Evolutionary conservation across 768 basidiomycete species (phyloP), one percentile per base, ranked within the genome.

Genomic region (Rickenella mellea): DNA sequence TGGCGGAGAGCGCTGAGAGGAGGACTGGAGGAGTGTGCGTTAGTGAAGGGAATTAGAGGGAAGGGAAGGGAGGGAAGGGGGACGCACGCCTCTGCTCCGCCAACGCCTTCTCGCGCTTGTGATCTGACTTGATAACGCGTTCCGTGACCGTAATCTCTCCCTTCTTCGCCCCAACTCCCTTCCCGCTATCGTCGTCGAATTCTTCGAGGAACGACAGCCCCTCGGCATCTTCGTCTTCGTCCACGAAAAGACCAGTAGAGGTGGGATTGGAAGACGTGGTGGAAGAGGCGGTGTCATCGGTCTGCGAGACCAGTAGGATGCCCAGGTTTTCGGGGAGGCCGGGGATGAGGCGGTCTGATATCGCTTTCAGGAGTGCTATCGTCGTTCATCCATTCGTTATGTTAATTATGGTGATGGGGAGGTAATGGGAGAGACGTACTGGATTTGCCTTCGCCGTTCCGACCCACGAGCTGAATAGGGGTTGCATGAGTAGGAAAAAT

Each of bases 391-490:
- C 44, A 42, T 30, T 45, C 42, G 41, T 44, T 24, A 41, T 20
- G 14, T 35, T 10, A 42, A 25, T 11, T 22, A 4, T 4, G 5
- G 40, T 24, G 28, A 5, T 19, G 22, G 6, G 21, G 12, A 51
- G 22, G 26, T 53, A 48, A 56, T 52, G 4, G 54, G 57, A 4
- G 57, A 15, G 22, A 46, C 48, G 33, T 37, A 69, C 67, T 70
- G 11, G 70, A 72, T 51, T 77, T 77, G 8, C 74, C 76, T 14
- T 67, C 63, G 2, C 76, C 76, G 52, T 76, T 75, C 41, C 75
- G 62, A 24, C 49, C 48, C 35, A 42, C 43, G 11, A 40, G 39
- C 8, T 10, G 10, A 11, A 15, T n/a, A n/a, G n/a, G n/a, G n/a
- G n/a, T n/a, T n/a, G n/a, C n/a, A n/a, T n/a, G n/a, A n/a, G n/a